Conservation (phyloP, 257 asterid species). For the Scutellaria galericulata region DNA sequence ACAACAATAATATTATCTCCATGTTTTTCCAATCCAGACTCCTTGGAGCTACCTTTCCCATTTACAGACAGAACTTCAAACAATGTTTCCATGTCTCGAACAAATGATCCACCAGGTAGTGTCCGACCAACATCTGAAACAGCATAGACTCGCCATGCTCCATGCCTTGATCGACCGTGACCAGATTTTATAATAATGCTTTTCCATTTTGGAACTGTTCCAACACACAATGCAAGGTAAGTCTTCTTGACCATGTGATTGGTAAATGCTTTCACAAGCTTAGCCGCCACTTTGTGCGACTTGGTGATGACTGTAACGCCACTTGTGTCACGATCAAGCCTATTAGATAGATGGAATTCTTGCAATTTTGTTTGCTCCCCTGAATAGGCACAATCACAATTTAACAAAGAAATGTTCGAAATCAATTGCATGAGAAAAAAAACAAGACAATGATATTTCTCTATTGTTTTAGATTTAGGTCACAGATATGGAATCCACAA, state of each 20-base stretch:
- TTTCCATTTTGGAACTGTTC: slow-evolving; percentile 67
- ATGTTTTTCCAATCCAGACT: slow-evolving; percentile 39
- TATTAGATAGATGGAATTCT: slow-evolving; percentile 82
- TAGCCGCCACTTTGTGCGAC: slow-evolving; percentile 89
- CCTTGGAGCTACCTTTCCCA: slow-evolving; percentile 44
- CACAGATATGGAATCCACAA: slow-evolving; percentile 17
- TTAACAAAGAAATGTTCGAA: neutral
- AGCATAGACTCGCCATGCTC: slow-evolving; percentile 98
- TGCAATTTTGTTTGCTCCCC: slow-evolving; percentile 45
- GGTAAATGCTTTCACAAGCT: slow-evolving; percentile 87
- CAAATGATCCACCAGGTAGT: slow-evolving; percentile 83
- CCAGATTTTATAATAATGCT: slow-evolving; percentile 67
- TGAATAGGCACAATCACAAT: slow-evolving; percentile 15
- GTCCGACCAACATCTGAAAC: slow-evolving; percentile 70
- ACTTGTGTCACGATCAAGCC: slow-evolving; percentile 97
- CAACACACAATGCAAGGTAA: slow-evolving; percentile 74
- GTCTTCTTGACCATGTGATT: slow-evolving; percentile 76
- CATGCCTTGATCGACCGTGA: slow-evolving; percentile 88
- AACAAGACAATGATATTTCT: neutral
- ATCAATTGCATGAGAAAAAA: slow-evolving; percentile 9
- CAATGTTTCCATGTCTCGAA: slow-evolving; percentile 83
- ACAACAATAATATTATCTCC: slow-evolving; percentile 47
- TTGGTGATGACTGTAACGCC: slow-evolving; percentile 86
- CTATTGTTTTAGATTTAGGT: neutral
- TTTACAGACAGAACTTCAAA: slow-evolving; percentile 70